Evolutionary conservation across 148 eudicot genomes (phyloP), one percentile per base, ranked within the genome.

Genomic region (Rhododendron vialii): DNA sequence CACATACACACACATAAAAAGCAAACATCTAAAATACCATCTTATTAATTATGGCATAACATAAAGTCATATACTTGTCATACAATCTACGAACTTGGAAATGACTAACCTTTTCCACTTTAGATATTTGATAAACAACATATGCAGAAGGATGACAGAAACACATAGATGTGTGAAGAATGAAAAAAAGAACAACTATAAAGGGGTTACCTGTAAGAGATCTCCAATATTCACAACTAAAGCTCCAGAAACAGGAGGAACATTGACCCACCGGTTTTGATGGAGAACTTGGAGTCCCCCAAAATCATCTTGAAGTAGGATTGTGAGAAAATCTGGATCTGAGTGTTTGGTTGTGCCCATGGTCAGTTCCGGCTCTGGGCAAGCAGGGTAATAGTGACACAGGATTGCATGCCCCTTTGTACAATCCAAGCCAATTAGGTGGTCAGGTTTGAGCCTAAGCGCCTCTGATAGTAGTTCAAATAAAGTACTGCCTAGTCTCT

Each of bases 281-380:
- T 88, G 87, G 7, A 88, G 88, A 28, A 92, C 87, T 87, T 92
- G 93, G 15, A 92, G 93, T 7, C 94, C 94, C 4, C 90, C 90
- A 35, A 87, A 65, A 2, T 85, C 86, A 33, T 92, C 92, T 85
- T 91, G 93, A 4, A 90, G 30, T 30, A 92, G 83, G 38, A 92
- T 33, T 0, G 92, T 91, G 50, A 92, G 61, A 84, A 90, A 90
- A 45, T 61, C 57, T 1, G 77, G 13, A 45, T 92, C 94, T 0
- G 91, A 14, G 75, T 92, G 94, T 43, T 87, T 89, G 85, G 81
- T 84, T 18, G 90, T 41, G 15, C 93, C 93, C 57, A 91, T 55
- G 0, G 93, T 85, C 15, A 90, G 82, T 18, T 92, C 91, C 17
- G 94, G 94, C 45, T 89, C 84, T 6, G 94, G 94, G 78, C 94